Percentiles rank a stretch among this genome's conserved stretches.
Conservation (phyloP, 164 flowering plant genomes). For the Aristolochia californica region DNA sequence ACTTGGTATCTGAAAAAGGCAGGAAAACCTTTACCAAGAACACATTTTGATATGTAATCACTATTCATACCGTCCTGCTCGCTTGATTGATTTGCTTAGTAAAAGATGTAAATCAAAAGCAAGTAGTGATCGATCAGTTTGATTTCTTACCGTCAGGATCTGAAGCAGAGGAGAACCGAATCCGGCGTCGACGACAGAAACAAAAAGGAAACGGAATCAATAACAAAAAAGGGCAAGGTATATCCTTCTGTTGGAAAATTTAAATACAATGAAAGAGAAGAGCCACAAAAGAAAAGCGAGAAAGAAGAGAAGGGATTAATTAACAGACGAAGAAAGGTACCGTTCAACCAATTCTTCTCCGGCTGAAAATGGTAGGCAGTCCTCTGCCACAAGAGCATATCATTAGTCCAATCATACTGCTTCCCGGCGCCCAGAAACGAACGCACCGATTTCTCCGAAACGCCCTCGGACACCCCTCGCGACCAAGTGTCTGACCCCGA, state of each 20-base stretch:
- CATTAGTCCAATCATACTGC: constrained; percentile 14
- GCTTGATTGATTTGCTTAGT: neutral
- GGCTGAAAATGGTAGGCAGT: constrained; percentile 74
- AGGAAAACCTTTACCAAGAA: neutral
- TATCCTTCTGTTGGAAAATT: no score
- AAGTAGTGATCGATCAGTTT: neutral
- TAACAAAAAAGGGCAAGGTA: no score
- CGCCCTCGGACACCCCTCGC: constrained; percentile 12
- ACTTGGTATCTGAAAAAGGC: neutral
- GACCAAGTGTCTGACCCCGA: neutral
- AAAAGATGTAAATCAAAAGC: neutral
- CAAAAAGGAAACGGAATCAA: constrained; percentile 4
- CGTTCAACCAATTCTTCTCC: constrained; percentile 83
- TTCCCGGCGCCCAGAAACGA: neutral
- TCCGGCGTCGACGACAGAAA: constrained; percentile 6
- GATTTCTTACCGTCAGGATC: constrained; percentile 53
- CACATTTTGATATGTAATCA: no score
- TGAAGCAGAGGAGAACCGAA: constrained; percentile 23
- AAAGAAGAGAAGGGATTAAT: no score
- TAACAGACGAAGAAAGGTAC: no score
- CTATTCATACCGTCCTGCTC: neutral
- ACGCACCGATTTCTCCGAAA: constrained; percentile 12
- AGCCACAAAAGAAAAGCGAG: no score
- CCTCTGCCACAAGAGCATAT: constrained; percentile 16
- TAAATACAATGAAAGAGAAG: no score